A percentile compares a stretch with the other conserved stretches of the same genome.
phyloP scores from a whole-genome alignment of 2,329 filamentous ascomycete genomes.

The Aspergillus niger region DNA sequence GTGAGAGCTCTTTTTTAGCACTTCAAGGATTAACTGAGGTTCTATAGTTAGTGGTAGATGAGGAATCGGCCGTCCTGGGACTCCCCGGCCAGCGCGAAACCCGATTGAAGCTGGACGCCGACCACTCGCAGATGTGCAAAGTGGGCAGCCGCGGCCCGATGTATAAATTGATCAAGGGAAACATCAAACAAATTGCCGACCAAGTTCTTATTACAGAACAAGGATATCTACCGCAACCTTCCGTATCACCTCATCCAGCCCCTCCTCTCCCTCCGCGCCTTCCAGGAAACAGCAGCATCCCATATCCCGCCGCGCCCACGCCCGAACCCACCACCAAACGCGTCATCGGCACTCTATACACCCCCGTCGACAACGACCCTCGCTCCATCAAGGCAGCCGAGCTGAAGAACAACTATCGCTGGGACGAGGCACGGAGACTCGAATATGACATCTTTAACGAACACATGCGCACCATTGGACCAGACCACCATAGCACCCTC shows the following conservation, averaged over 20 bases:
- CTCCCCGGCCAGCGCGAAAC: slow-evolving; percentile 37
- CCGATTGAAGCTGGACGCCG: slow-evolving; percentile 38
- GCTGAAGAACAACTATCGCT: slow-evolving; percentile 29
- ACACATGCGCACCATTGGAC: slow-evolving; percentile 29
- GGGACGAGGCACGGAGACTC: slow-evolving; percentile 32
- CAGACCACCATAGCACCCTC: slow-evolving; percentile 33
- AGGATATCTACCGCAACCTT: slow-evolving; percentile 31
- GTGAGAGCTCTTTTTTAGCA: not conserved
- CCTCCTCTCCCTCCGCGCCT: slow-evolving; percentile 32
- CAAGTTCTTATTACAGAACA: slow-evolving; percentile 33
- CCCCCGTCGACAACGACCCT: slow-evolving; percentile 29
- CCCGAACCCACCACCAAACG: slow-evolving; percentile 14
- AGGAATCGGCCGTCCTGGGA: slow-evolving; percentile 39
- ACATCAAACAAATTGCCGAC: slow-evolving; percentile 37
- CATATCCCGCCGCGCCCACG: slow-evolving; percentile 24
- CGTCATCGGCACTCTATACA: slow-evolving; percentile 24
- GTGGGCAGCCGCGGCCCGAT: slow-evolving; percentile 30
- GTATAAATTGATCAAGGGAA: slow-evolving; percentile 36
- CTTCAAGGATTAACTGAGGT: slow-evolving; percentile 7
- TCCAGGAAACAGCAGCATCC: slow-evolving; percentile 31
- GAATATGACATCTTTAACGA: slow-evolving; percentile 37
- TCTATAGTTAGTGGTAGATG: slow-evolving; percentile 36
- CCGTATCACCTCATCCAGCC: slow-evolving; percentile 16
- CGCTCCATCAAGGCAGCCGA: slow-evolving; percentile 30
- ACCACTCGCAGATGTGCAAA: slow-evolving; percentile 42